These are phyloP conservation scores for Globisporangium emineosum DNA, from an alignment of 352 stramenopile genomes.

Conservation along the genomic window DNA sequence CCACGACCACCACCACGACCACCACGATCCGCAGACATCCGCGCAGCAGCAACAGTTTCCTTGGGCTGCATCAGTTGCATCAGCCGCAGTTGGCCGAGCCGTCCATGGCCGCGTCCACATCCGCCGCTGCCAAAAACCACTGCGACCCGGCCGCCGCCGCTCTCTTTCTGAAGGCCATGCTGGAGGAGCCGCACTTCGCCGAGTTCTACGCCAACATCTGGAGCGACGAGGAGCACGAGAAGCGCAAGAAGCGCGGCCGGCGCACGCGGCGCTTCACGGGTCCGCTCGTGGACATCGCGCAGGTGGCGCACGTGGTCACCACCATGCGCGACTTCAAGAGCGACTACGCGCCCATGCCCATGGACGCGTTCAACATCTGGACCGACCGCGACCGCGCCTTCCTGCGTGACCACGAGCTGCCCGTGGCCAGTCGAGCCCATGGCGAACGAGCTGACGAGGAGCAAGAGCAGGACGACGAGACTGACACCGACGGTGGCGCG, in stretches of 20 bases:
- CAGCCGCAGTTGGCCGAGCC: not conserved
- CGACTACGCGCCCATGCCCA: slow-evolving; percentile 46
- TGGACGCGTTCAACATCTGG: slow-evolving; percentile 57
- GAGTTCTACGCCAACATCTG: slow-evolving; percentile 71
- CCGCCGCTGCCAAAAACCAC: not conserved
- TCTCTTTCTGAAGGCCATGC: slow-evolving; percentile 21
- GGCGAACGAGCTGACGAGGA: not conserved
- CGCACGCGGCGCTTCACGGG: slow-evolving; percentile 13
- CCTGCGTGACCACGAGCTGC: slow-evolving; percentile 14
- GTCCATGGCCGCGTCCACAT: not conserved
- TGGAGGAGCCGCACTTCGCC: slow-evolving; percentile 36
- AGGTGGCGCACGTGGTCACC: slow-evolving; percentile 72
- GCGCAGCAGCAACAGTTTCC: not conserved
- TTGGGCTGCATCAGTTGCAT: too few relatives aligned
- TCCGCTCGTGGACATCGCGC: slow-evolving; percentile 58
- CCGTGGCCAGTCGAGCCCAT: not conserved
- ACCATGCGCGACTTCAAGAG: slow-evolving; percentile 64
- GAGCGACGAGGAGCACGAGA: slow-evolving; percentile 32
- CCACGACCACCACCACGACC: slow-evolving; percentile 25
- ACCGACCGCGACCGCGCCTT: slow-evolving; percentile 24
- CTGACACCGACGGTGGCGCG: not conserved
- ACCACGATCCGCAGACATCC: slow-evolving; percentile 13
- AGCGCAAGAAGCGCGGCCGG: slow-evolving; percentile 35
- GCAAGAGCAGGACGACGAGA: slow-evolving; percentile 8
- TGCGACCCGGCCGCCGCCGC: not conserved